Base-by-base conservation (phyloP, 2,329 filamentous ascomycete genomes). In the Huntiella omanensis region DNA sequence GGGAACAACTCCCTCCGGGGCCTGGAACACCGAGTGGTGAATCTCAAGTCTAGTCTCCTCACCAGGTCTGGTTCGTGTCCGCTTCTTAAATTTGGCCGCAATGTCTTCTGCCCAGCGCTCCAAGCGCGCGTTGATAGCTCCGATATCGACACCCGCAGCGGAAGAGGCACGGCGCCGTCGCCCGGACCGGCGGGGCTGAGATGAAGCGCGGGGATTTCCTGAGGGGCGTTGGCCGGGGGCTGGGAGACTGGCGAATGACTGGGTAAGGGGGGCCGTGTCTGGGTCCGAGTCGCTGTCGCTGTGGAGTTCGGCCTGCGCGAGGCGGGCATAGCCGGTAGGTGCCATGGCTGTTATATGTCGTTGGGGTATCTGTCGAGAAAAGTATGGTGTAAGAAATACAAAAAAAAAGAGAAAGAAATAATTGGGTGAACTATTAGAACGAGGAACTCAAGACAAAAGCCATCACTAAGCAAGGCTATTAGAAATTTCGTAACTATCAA, bases 101-200 rank as follows among this genome's bases (percentile, higher is more conserved):
- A 98, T 96, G 64, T 98, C 91, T 55, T 96, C 91, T 12, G 91
- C 91, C 91, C 91, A 98, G 59, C 83, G 73, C 64, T 98, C 91
- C 19, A 98, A 67, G 17, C 91, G 74, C 49, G 88, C 87, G 62
- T 98, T 98, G 63, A 98, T 96, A 50, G 91, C 91, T 60, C 96
- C 96, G 58, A 98, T 83, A 58, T 98, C 91, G 13, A 98, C 88
- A 3, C 87, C 88, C 15, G 85, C 85, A 55, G 87, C 91, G 58
- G 83, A 82, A 54, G 60, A 71, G 54, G 57, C 63, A 54, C 64
- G 67, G 58, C 39, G 40, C 15, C 43, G 47, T 12, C 28, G 43
- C 13, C 40, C 12, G 34, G 36, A 16, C 16, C 43, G 43, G 17
- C 37, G 47, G 40, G 71, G 69, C 34, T 71, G 71, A 45, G 72